Evolutionary conservation across 164 flowering plant genomes (phyloP).

Genomic region (Tetrastigma voinierianum): DNA sequence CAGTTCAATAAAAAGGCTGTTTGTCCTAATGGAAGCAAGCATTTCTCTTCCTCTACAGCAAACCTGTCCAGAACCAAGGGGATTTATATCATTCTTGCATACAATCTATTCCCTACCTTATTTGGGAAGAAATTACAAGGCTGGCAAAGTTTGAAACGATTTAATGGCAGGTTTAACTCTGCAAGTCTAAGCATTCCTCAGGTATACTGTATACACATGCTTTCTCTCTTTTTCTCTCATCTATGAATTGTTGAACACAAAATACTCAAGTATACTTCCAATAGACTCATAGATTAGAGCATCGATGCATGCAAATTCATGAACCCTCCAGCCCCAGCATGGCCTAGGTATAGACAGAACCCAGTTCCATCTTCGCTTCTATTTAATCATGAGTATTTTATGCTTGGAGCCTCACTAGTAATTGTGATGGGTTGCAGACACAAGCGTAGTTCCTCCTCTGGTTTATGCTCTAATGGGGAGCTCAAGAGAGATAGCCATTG

Average conservation of each 20-base stretch:
- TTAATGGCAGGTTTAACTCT: too few relatives aligned
- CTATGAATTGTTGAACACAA: too few relatives aligned
- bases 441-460: too few relatives aligned
- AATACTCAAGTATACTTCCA: not conserved
- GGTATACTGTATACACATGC: too few relatives aligned
- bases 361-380: too few relatives aligned
- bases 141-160: constrained; percentile 27
- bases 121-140: constrained; percentile 59
- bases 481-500: too few relatives aligned
- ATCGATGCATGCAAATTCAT: constrained; percentile 84
- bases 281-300: constrained; percentile 42
- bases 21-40: constrained; percentile 26
- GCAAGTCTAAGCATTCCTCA: too few relatives aligned
- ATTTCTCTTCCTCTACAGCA: constrained; percentile 14
- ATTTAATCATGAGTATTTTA: too few relatives aligned
- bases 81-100: constrained; percentile 29
- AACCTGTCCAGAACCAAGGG: not conserved
- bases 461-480: too few relatives aligned
- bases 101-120: constrained; percentile 69
- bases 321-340: constrained; percentile 82
- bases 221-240: not conserved
- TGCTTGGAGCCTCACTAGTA: too few relatives aligned
- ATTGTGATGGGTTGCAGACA: constrained; percentile 22
- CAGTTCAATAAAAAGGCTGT: constrained; percentile 29
- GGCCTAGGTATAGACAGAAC: constrained; percentile 70